Percentiles rank a stretch among this genome's conserved stretches.
Conservation (phyloP, 73 alveolate genomes). For the Tetrahymena thermophila region DNA sequence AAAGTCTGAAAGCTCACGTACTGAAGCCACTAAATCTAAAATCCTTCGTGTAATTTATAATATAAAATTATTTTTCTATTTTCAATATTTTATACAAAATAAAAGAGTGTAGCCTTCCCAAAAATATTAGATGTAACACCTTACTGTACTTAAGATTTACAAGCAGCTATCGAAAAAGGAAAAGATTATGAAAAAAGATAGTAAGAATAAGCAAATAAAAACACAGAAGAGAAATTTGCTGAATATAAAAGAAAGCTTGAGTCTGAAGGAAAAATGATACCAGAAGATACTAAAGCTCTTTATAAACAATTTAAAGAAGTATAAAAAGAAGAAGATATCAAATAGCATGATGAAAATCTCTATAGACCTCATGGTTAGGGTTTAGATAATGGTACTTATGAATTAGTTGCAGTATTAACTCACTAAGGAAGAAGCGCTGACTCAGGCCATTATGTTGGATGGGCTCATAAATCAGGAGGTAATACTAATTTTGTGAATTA, state of each 20-base stretch:
- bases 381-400: slow-evolving; percentile 92
- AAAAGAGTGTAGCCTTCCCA: slow-evolving; percentile 82
- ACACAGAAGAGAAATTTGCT: slow-evolving; percentile 50
- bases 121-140: slow-evolving; percentile 87
- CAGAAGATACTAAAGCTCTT: slow-evolving; percentile 63
- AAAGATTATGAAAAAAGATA: slow-evolving; percentile 85
- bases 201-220: slow-evolving; percentile 43
- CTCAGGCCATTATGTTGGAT: slow-evolving; percentile 98
- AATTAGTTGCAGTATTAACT: slow-evolving; percentile 91
- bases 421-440: slow-evolving; percentile 98
- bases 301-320: slow-evolving; percentile 48
- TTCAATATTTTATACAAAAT: background rate
- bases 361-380: slow-evolving; percentile 72
- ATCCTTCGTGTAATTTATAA: slow-evolving; percentile 52
- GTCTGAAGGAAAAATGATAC: slow-evolving; percentile 45
- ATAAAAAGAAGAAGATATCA: slow-evolving; percentile 65
- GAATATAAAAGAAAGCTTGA: slow-evolving; percentile 53
- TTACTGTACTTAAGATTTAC: slow-evolving; percentile 86
- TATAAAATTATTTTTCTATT: background rate
- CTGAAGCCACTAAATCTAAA: slow-evolving; percentile 93
- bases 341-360: slow-evolving; percentile 57
- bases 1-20: slow-evolving; percentile 81
- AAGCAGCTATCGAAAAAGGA: slow-evolving; percentile 80
- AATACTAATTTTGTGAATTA: background rate
- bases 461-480: slow-evolving; percentile 81